Base-by-base conservation (phyloP, 75 land plant species). In the Pinus taeda region DNA sequence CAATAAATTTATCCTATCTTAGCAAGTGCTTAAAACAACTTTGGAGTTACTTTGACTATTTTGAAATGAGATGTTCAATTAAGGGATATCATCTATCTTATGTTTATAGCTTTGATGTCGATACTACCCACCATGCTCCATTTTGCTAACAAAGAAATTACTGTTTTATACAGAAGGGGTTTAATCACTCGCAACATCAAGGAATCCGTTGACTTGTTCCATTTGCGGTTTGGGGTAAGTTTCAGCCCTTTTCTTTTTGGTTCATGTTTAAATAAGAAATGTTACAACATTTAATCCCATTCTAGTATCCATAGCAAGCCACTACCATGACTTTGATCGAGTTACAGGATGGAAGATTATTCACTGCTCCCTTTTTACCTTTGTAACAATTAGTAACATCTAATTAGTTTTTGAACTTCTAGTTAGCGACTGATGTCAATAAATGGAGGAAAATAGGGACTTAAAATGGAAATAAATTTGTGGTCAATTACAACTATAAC, bases 171-270 rank as follows among this genome's bases (percentile, higher is more conserved):
- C 71, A 69, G 95, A 60, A 88, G 97, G 71, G 99, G 99, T 71
- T 80, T 96, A 73, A 96, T 96, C 17, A 96, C 99, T 69, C 91
- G 99, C 74, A 96, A 96, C 80, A 87, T 92, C 53, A 96, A 90
- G 81, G 89, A 58, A 57, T 83, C 99, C 18, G 99, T 96, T 80
- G 99, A 96, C 79, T 62, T 93, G 56, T 96, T 96, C 80, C 98
- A 96, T 79, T 53, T 73, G 29, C 88, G 87, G 6, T 93, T 96
- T 84, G 97, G 91, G 84, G 95, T 94, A 82, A 79, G 59, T 39
- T 30, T 1, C 71, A 33, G 15, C 21, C 15, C 21, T 7, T 77
- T 57, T 77, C 55, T 49, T 4, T 7, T n/a, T 15, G 22, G 49
- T 69, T 42, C n/a, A 20, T 7, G 8, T 15, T 8, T 65, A 9